These are phyloP conservation scores for Crithidia sp. DNA, from an alignment of 208 protist species.

Conservation along the genomic window DNA sequence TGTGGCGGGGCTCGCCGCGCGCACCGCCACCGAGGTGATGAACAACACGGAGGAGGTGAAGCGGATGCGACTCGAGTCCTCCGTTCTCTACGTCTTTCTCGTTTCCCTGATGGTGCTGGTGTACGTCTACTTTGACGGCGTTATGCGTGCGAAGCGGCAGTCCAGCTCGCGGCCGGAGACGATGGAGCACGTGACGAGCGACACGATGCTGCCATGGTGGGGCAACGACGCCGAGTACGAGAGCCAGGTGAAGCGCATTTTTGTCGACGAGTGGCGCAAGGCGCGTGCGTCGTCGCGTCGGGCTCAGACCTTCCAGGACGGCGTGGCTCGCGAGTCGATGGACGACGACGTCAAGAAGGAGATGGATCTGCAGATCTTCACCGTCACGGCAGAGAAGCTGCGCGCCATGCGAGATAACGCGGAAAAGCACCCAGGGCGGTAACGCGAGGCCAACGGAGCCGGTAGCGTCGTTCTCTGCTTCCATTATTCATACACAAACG, in stretches of 20 bases:
- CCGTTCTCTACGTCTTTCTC: conserved; percentile 63
- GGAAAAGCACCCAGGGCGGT: conserved; percentile 54
- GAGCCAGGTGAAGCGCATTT: conserved; percentile 89
- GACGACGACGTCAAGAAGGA: conserved; percentile 68
- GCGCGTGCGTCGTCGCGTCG: conserved; percentile 69
- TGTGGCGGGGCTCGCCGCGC: conserved; percentile 75
- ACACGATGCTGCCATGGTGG: conserved; percentile 92
- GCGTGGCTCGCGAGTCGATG: conserved; percentile 78
- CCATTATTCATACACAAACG: too few species aligned
- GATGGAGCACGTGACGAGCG: conserved; percentile 69
- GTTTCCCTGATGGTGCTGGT: conserved; percentile 53
- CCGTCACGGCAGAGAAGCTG: conserved; percentile 78
- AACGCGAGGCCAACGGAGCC: neutral
- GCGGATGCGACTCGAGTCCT: conserved; percentile 61
- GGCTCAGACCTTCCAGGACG: conserved; percentile 74
- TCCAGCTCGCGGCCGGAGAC: conserved; percentile 53
- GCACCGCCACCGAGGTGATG: conserved; percentile 86
- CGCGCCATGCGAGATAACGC: conserved; percentile 76
- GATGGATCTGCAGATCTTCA: conserved; percentile 90
- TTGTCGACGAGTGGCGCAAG: conserved; percentile 87
- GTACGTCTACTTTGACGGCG: conserved; percentile 69
- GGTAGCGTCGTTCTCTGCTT: too few species aligned
- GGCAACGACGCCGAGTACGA: conserved; percentile 89
- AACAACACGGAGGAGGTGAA: conserved; percentile 81
- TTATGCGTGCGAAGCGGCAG: conserved; percentile 59